Conservation (phyloP, 148 eudicot genomes). For the Amaranthus palmeri region DNA sequence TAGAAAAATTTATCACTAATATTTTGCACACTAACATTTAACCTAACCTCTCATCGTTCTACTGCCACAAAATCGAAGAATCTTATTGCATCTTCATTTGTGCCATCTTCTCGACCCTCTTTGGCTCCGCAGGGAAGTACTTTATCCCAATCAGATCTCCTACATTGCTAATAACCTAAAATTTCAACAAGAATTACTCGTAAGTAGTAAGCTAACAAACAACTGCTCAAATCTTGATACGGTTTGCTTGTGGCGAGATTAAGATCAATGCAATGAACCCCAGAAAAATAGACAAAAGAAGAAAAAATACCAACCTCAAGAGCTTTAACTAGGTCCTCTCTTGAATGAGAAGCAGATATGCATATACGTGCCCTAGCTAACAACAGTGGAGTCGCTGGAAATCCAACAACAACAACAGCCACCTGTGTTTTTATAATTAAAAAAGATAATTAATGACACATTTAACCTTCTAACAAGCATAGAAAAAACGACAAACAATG, state of each 20-base stretch:
- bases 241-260: no score
- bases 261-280: not conserved
- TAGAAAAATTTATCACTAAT: not conserved
- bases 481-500: not conserved
- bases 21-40: constrained; percentile 10
- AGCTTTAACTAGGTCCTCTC: constrained; percentile 76
- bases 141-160: constrained; percentile 92
- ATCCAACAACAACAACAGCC: constrained; percentile 86
- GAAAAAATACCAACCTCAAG: constrained; percentile 47
- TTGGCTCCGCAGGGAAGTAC: constrained; percentile 95
- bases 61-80: constrained; percentile 8
- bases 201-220: not conserved
- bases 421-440: constrained; percentile 33
- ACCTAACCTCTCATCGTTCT: constrained; percentile 10
- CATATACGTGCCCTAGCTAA: constrained; percentile 90
- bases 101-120: constrained; percentile 54
- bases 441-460: not conserved
- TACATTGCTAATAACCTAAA: constrained; percentile 59
- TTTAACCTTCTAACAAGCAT: not conserved
- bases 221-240: no score
- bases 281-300: not conserved
- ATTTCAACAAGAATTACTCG: not conserved
- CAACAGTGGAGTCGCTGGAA: constrained; percentile 91
- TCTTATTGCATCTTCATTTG: constrained; percentile 47
- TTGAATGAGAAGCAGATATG: constrained; percentile 85